Percentiles rank a stretch among this genome's conserved stretches.
These are phyloP conservation scores for Leccinum sublutescens DNA, from an alignment of 768 basidiomycete genomes.

Conservation along the genomic window DNA sequence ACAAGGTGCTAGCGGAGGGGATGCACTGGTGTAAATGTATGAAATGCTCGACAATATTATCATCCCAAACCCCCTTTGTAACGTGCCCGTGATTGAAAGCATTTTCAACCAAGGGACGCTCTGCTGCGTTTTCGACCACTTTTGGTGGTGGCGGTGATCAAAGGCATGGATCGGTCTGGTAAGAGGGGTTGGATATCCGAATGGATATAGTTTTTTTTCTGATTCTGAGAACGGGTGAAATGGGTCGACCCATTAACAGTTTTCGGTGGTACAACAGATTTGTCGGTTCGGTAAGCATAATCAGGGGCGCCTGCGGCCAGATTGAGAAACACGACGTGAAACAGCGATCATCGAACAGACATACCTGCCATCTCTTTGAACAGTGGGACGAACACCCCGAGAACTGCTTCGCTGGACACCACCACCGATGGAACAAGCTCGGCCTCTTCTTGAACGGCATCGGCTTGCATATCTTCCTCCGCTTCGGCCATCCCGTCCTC, in stretches of 20 bases:
- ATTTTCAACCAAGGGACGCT: conserved; percentile 27
- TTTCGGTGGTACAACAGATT: conserved; percentile 8
- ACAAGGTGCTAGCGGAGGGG: conserved; percentile 23
- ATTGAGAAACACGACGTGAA: conserved; percentile 5
- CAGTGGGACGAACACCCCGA: conserved; percentile 56
- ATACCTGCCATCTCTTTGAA: conserved; percentile 56
- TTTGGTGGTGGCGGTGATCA: conserved; percentile 19
- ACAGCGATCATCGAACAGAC: conserved; percentile 5
- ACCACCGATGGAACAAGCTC: conserved; percentile 21
- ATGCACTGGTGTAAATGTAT: conserved; percentile 30
- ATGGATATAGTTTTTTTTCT: conserved; percentile 26
- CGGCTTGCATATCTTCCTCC: conserved; percentile 47
- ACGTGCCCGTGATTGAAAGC: conserved; percentile 14
- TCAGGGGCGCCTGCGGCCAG: conserved; percentile 17
- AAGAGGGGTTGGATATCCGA: conserved; percentile 13
- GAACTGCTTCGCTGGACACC: conserved; percentile 52
- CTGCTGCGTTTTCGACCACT: conserved; percentile 34
- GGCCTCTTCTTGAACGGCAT: conserved; percentile 20
- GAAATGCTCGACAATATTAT: conserved; percentile 27
- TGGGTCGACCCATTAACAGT: conserved; percentile 14
- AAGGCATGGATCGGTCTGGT: conserved; percentile 14
- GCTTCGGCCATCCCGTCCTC: conserved; percentile 31
- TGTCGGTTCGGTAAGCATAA: conserved; percentile 23
- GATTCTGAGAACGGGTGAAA: conserved; percentile 17
- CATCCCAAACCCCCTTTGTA: conserved; percentile 15